phyloP scores from a whole-genome alignment of 2,329 filamentous ascomycete species.

The Lizonia empirigonia region DNA sequence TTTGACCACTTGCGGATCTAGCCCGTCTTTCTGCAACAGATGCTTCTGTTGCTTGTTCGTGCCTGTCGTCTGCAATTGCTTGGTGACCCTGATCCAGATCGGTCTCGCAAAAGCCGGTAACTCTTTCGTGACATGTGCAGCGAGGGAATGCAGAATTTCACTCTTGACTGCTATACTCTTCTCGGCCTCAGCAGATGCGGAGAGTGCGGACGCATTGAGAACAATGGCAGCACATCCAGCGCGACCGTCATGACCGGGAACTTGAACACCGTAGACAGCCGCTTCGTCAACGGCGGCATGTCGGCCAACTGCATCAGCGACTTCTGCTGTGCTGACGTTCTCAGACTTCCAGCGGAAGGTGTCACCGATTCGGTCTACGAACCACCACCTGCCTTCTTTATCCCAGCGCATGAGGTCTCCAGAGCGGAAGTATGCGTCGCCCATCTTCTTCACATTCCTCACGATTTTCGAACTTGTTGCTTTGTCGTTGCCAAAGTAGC shows the following conservation, averaged over 20 bases:
- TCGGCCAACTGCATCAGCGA: slow-evolving; percentile 49
- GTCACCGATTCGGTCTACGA: slow-evolving; percentile 48
- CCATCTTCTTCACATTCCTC: slow-evolving; percentile 41
- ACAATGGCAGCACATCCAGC: slow-evolving; percentile 54
- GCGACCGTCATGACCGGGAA: slow-evolving; percentile 52
- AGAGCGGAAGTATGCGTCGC: slow-evolving; percentile 48
- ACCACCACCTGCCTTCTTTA: slow-evolving; percentile 43
- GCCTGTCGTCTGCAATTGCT: slow-evolving; percentile 51
- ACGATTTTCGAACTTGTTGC: slow-evolving; percentile 45
- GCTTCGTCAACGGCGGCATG: slow-evolving; percentile 49
- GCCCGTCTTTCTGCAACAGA: slow-evolving; percentile 49
- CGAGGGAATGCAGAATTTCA: slow-evolving; percentile 27
- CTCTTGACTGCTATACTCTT: slow-evolving; percentile 19
- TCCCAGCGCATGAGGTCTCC: slow-evolving; percentile 45
- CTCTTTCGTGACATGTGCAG: slow-evolving; percentile 45
- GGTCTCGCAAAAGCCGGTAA: slow-evolving; percentile 54
- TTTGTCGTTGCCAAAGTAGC: slow-evolving; percentile 63
- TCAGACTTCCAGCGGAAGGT: slow-evolving; percentile 53
- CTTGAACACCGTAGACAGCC: slow-evolving; percentile 54
- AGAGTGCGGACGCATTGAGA: slow-evolving; percentile 24
- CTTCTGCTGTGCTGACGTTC: slow-evolving; percentile 55
- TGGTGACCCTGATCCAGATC: slow-evolving; percentile 50
- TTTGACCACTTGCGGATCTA: slow-evolving; percentile 49
- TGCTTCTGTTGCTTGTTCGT: slow-evolving; percentile 57
- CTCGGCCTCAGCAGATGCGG: neutral